phyloP scores from a whole-genome alignment of 116 monocot genomes.

The Trichopus zeylanicus region DNA sequence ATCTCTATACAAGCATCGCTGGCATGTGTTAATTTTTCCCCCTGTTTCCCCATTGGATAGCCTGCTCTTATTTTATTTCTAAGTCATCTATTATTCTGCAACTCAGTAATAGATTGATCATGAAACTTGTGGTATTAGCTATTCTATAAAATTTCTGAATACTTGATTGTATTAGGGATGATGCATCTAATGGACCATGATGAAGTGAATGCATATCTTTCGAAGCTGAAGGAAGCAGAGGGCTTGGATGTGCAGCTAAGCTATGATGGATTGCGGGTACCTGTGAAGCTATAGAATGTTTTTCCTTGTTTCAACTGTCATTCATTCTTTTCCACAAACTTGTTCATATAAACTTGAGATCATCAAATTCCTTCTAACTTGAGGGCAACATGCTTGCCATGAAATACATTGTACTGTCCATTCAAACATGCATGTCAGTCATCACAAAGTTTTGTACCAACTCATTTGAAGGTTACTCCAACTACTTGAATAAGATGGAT shows the following conservation, averaged over 20 bases:
- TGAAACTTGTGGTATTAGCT: no score
- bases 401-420: no score
- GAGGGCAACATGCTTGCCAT: no score
- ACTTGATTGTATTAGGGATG: slow-evolving; percentile 30
- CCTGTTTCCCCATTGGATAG: background rate
- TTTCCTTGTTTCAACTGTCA: background rate
- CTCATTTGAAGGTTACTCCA: no score
- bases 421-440: no score
- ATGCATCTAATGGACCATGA: slow-evolving; percentile 93
- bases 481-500: no score
- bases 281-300: slow-evolving; percentile 39
- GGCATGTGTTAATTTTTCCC: background rate
- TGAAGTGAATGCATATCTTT: slow-evolving; percentile 53
- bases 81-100: background rate
- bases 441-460: no score
- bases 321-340: slow-evolving; percentile 8
- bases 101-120: background rate
- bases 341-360: slow-evolving; percentile 27
- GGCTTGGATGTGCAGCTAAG: slow-evolving; percentile 76
- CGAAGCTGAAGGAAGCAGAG: slow-evolving; percentile 60
- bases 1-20: background rate
- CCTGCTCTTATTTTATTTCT: background rate
- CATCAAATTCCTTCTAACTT: background rate
- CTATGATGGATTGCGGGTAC: slow-evolving; percentile 73
- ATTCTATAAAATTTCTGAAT: background rate